phyloP scores from a whole-genome alignment of 768 basidiomycete genomes.

The Ramaria rubella region DNA sequence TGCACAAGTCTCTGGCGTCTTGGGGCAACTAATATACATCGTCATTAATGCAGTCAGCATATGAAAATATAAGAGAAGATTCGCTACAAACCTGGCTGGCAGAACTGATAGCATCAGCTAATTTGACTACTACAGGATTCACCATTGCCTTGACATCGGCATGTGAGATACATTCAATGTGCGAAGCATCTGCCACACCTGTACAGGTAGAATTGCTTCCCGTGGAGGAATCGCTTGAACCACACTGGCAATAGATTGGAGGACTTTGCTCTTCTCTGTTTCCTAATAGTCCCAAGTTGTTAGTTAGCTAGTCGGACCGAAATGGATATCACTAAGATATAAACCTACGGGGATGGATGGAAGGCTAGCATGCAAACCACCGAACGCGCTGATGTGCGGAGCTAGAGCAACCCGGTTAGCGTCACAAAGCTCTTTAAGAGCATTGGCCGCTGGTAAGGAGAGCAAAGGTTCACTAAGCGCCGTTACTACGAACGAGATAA shows the following conservation, averaged over 20 bases:
- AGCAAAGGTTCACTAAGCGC: conserved; percentile 60
- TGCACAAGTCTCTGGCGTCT: conserved; percentile 57
- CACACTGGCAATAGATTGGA: conserved; percentile 89
- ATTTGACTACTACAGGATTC: conserved; percentile 62
- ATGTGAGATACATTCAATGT: background rate
- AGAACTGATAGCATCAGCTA: conserved; percentile 55
- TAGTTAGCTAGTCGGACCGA: background rate
- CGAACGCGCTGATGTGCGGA: conserved; percentile 78
- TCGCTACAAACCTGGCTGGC: conserved; percentile 41
- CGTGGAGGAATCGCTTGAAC: conserved; percentile 81
- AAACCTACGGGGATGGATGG: conserved; percentile 61
- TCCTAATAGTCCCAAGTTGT: conserved; percentile 38
- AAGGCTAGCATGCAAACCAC: conserved; percentile 71
- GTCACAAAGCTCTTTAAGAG: conserved; percentile 83
- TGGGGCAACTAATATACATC: conserved; percentile 50
- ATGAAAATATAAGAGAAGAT: background rate
- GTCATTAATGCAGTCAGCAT: background rate
- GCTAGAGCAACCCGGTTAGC: conserved; percentile 81
- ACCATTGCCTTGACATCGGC: conserved; percentile 53
- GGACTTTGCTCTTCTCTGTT: conserved; percentile 81
- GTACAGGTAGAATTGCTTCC: conserved; percentile 72
- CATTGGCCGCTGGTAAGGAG: conserved; percentile 69
- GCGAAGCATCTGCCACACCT: conserved; percentile 35
- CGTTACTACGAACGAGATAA: conserved; percentile 61
- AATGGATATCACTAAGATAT: conserved; percentile 17